Base-by-base conservation (phyloP, 768 basidiomycete genomes). In the Cantharellus anzutake region DNA sequence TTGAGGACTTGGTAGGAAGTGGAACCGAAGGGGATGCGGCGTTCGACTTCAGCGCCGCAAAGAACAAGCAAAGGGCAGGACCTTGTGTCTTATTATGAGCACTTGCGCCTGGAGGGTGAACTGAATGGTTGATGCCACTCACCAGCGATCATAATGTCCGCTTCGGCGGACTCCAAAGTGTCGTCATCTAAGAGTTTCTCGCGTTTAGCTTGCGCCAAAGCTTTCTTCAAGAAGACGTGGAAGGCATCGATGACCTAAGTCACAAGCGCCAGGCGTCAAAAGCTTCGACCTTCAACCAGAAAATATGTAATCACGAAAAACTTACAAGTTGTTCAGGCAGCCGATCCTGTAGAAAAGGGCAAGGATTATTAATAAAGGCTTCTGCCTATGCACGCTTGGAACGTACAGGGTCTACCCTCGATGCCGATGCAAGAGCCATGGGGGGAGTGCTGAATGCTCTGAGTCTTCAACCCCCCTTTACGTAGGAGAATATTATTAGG, bases 111-210 rank as follows among this genome's bases (percentile, higher is more conserved):
- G 55, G 0, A 59, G 53, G 7, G 0, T 2, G 5, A 3, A 58
- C 16, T 39, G 51, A 40, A 20, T 35, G 57, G 51, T 29, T 4
- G 42, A 2, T 14, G 51, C 29, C n/a, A 63, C 75, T 62, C 56
- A 81, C 88, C 87, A 67, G 84, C 82, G 61, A 91, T 83, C 86
- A 90, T 90, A 39, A 91, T 70, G 73, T 91, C 87, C 0, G 75
- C 78, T 70, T 88, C 84, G 5, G 86, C 89, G 51, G 81, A 83
- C 41, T 81, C 82, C 3, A 91, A 72, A 1, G 86, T 69, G 48
- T 86, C 81, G 4, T 78, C 78, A 66, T 86, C 84, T 41, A 92
- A 72, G 2, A 92, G 73, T 2, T 73, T 71, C 69, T 92, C 89
- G 0, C 75, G 77, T 66, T 86, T 88, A 0, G 88, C 89, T 59